A percentile compares a stretch with the other conserved stretches of the same genome.
phyloP scores from a whole-genome alignment of 108 stramenopile genomes.

The Skeletonema potamos region DNA sequence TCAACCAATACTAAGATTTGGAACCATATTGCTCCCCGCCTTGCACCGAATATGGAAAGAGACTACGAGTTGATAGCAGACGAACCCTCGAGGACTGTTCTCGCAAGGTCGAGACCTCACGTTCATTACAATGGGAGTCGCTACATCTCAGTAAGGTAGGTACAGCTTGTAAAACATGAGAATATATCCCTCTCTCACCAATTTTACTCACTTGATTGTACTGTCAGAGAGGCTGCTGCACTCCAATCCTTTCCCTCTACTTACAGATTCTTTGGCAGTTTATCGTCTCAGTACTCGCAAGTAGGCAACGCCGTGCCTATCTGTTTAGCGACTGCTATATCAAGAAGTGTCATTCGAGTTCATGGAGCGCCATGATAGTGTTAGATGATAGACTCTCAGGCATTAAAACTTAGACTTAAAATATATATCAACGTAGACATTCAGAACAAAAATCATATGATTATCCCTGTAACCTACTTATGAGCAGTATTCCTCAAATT shows the following conservation, averaged over 20 bases:
- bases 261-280: slow-evolving; percentile 48
- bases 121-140: slow-evolving; percentile 47
- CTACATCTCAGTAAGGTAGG: slow-evolving; percentile 21
- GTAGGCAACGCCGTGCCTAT: slow-evolving; percentile 70
- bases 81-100: slow-evolving; percentile 50
- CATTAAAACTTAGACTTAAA: too few relatives aligned
- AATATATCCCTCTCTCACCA: too few relatives aligned
- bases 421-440: too few relatives aligned
- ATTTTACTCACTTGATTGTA: background rate
- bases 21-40: slow-evolving; percentile 26
- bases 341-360: slow-evolving; percentile 31
- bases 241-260: slow-evolving; percentile 56
- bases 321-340: slow-evolving; percentile 48
- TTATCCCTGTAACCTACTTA: background rate
- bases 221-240: slow-evolving; percentile 27
- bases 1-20: background rate
- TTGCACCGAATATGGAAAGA: slow-evolving; percentile 1
- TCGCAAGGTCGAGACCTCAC: slow-evolving; percentile 23
- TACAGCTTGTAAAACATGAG: too few relatives aligned
- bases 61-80: slow-evolving; percentile 15
- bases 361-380: slow-evolving; percentile 20
- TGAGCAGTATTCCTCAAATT: background rate
- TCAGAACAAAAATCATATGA: background rate
- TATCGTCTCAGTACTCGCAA: slow-evolving; percentile 30
- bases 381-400: background rate